Conservation (phyloP, 257 asterid genomes). For the Solanum sejunctum region DNA sequence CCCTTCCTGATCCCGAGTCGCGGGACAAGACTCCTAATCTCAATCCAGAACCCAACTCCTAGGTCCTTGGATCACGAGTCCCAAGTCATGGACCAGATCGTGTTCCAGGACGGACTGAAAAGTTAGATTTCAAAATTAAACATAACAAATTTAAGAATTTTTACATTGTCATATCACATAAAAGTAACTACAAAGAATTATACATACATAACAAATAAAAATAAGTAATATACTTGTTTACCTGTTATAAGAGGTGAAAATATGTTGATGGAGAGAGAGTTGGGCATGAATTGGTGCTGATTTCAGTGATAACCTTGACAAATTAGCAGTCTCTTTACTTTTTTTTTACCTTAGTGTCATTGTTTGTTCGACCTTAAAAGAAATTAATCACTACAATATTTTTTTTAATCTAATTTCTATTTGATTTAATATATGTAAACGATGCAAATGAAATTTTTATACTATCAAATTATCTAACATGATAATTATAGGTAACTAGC, state of each 20-base stretch:
- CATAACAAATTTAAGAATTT: neutral
- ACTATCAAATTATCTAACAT: neutral
- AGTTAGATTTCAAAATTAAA: too few species aligned
- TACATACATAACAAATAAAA: too few species aligned
- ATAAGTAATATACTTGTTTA: neutral
- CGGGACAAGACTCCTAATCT: too few species aligned
- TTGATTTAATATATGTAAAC: neutral
- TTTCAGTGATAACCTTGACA: slow-evolving; percentile 51
- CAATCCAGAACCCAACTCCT: too few species aligned
- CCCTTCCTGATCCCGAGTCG: too few species aligned
- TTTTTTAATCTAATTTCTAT: neutral
- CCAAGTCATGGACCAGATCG: too few species aligned
- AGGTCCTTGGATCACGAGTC: too few species aligned
- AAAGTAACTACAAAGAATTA: neutral
- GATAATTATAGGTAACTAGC: neutral
- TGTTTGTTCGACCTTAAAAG: slow-evolving; percentile 27
- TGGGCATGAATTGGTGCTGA: slow-evolving; percentile 15
- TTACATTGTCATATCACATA: neutral
- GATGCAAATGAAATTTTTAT: neutral
- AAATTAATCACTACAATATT: neutral
- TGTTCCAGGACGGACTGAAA: too few species aligned
- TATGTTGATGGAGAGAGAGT: too few species aligned
- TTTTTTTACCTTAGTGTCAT: slow-evolving; percentile 23
- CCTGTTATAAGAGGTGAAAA: neutral
- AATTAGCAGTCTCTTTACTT: slow-evolving; percentile 35